phyloP scores from a whole-genome alignment of 1,284 basidiomycete species.

The Malassezia equina region DNA sequence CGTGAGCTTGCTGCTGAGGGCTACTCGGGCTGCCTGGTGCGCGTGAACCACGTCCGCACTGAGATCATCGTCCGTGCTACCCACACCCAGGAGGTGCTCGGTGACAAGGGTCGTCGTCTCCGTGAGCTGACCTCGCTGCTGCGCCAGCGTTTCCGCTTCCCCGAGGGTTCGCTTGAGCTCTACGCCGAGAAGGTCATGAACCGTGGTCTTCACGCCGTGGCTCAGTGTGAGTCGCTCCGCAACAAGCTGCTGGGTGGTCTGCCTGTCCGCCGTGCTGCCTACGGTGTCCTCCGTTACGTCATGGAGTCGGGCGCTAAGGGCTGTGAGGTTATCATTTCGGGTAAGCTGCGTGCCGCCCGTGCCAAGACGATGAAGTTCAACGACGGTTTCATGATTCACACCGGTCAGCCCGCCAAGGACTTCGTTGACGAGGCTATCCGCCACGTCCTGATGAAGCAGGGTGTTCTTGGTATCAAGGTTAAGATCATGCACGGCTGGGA shows the following conservation, averaged over 20 bases:
- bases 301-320: conserved; percentile 99
- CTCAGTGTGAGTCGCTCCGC: conserved; percentile 94
- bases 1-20: conserved; percentile 98
- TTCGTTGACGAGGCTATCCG: conserved; percentile 97
- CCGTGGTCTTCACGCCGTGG: conserved; percentile 95
- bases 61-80: conserved; percentile 99
- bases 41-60: conserved; percentile 96
- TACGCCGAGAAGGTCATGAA: conserved; percentile 99
- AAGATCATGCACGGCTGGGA: conserved; percentile 99
- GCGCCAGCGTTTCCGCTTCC: conserved; percentile 98
- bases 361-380: conserved; percentile 99
- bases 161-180: conserved; percentile 94
- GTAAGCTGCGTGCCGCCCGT: conserved; percentile 98
- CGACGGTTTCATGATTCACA: conserved; percentile 99
- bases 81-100: conserved; percentile 98
- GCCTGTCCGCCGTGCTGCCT: conserved; percentile 96
- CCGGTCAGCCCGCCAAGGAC: conserved; percentile 92
- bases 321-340: conserved; percentile 98
- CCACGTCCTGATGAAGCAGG: conserved; percentile 95
- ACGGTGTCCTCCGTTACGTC: conserved; percentile 99
- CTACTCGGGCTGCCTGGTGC: conserved; percentile 99
- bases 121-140: conserved; percentile 96
- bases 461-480: conserved; percentile 99
- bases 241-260: conserved; percentile 99
- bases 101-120: conserved; percentile 98